A percentile compares a stretch with the other conserved stretches of the same genome.
Evolutionary conservation across 306 rosid genomes (phyloP).

Genomic region (Acacia confusa): DNA sequence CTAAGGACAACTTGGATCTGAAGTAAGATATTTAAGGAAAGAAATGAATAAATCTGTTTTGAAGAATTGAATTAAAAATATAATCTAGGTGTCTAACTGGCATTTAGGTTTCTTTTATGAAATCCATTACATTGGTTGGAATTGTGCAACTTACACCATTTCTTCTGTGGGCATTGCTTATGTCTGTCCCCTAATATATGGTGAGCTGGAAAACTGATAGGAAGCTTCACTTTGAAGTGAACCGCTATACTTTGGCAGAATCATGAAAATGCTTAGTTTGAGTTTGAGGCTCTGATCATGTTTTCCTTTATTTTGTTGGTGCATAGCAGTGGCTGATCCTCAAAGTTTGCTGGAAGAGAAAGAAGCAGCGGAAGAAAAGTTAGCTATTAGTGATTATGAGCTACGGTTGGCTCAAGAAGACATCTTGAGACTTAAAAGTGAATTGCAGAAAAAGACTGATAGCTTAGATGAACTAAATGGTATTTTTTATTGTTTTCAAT

Average conservation of each 20-base stretch:
- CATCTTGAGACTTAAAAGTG: constrained; percentile 59
- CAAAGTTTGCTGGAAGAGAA: constrained; percentile 86
- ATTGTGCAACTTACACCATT: constrained; percentile 6
- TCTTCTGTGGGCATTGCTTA: constrained; percentile 10
- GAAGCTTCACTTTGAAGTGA: not conserved
- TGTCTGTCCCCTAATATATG: not conserved
- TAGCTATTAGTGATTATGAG: constrained; percentile 88
- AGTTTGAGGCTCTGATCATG: constrained; percentile 11
- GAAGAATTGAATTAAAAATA: not conserved
- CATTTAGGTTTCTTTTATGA: not conserved
- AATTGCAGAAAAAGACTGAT: constrained; percentile 68
- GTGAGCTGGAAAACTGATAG: constrained; percentile 2
- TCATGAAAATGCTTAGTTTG: not conserved
- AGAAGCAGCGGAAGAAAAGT: constrained; percentile 76
- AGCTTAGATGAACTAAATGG: constrained; percentile 48
- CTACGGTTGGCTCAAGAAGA: constrained; percentile 94
- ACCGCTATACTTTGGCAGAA: not conserved
- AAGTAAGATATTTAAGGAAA: not conserved
- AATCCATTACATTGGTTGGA: not conserved
- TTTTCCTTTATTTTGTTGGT: constrained; percentile 30
- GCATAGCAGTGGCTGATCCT: constrained; percentile 88
- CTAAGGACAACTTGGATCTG: not conserved
- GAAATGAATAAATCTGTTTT: not conserved
- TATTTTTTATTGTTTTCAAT: constrained; percentile 33
- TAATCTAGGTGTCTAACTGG: not conserved